Evolutionary conservation across 1,284 basidiomycete genomes (phyloP).

Genomic region (Ceratobasidium sp.): DNA sequence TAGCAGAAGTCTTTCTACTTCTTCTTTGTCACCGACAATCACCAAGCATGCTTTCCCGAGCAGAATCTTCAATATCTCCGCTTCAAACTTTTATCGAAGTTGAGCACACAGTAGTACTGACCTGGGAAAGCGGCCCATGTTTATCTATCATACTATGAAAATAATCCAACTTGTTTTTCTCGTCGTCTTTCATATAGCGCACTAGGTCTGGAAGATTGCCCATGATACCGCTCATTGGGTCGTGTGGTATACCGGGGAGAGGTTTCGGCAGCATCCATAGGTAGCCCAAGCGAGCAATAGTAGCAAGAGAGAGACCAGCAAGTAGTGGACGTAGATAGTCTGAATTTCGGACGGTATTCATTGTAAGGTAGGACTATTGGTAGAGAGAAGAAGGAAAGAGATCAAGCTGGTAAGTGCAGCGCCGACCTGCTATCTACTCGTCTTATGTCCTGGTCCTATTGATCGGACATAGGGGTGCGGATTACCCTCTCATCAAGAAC

Average conservation of each 20-base stretch:
- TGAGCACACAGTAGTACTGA: background rate
- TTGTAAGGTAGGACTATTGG: background rate
- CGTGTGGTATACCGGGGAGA: slow-evolving; percentile 23
- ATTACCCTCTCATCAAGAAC: no score
- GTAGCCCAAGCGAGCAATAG: slow-evolving; percentile 2
- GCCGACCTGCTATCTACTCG: no score
- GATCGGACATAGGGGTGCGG: no score
- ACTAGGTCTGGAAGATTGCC: slow-evolving; percentile 29
- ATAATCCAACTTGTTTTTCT: background rate
- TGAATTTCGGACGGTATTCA: background rate
- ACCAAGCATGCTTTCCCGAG: background rate
- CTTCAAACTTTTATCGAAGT: background rate
- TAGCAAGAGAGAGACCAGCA: slow-evolving; percentile 8
- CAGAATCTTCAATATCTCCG: background rate
- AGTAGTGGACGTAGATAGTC: background rate
- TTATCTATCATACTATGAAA: background rate
- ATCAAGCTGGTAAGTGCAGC: background rate
- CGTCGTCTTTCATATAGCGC: background rate
- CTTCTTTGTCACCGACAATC: slow-evolving; percentile 20
- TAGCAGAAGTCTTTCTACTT: slow-evolving; percentile 27
- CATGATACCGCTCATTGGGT: slow-evolving; percentile 20
- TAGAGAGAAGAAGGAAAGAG: background rate
- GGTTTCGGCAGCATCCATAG: slow-evolving; percentile 35
- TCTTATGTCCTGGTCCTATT: no score
- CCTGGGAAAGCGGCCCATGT: slow-evolving; percentile 33